Evolutionary conservation across 192 early-diverging fungal species (phyloP), one percentile per base, ranked within the genome.

Genomic region (Gryganskiella cystojenkinii): DNA sequence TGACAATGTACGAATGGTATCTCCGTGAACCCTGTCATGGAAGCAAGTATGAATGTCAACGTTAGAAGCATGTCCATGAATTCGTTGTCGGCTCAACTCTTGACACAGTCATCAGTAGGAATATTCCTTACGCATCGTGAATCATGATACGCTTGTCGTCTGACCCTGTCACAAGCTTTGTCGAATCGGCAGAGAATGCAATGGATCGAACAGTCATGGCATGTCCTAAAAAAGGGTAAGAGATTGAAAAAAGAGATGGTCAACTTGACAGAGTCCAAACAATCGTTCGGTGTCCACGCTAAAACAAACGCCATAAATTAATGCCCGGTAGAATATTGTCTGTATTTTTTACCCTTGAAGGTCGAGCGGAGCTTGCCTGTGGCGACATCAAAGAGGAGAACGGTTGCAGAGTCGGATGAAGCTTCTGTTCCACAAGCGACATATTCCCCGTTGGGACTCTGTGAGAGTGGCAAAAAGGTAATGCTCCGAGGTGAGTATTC

Each of bases 141-240:
- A 78, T 78, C 74, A 78, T 78, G 43, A 95, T 90, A 10, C 93
- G 85, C 69, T 92, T 92, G 76, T 96, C 94, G 66, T 96, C 94
- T n/a, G 88, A 92, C 30, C 87, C 93, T 17, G 90, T 90, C 24
- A 95, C 69, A 0, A 95, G 79, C 2, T 85, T 86, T 9, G 81
- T 67, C 20, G 88, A 89, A 67, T 95, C 93, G 9, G 88, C 87
- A 0, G 91, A 86, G 73, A 95, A 96, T 19, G 87, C 79, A 17
- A 96, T 47, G n/a, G 88, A 84, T 54, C 94, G 83, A 5, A 94
- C 87, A 44, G 90, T 85, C 89, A 92, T 85, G 20, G 94, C 86
- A 61, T 95, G 94, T 25, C 90, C 93, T 91, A 74, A 15, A 34
- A 7, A 30, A 13, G 20, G n/a, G 9, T 19, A 13, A 45, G 20